Base-by-base conservation (phyloP, 1,139 yeast genomes). In the Suhomyces wounanorum region DNA sequence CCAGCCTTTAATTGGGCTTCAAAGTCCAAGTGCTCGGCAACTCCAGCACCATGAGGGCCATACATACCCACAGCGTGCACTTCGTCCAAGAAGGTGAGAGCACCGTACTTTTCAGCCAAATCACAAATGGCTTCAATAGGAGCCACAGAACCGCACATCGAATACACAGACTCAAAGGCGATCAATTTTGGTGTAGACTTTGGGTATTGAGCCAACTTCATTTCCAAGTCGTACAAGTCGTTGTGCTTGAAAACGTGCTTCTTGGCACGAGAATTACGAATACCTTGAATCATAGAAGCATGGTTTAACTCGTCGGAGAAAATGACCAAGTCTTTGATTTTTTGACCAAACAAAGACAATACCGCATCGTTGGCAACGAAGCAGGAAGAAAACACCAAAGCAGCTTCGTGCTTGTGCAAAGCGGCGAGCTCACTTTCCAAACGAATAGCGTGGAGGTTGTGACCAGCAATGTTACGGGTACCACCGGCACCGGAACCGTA, bases 401-500 rank as follows among this genome's bases (percentile, higher is more conserved):
- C 97, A 38, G 95, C 97, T 61, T 90, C 97, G 68, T 92, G 96
- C 69, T 89, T 88, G 75, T 94, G 99, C 63, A 94, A 81, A 41
- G 90, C 85, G 14, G 99, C 98, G 49, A 91, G 68, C 61, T 90
- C 92, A 17, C 87, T 77, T 71, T 94, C 99, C 65, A 94, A 81
- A 59, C 79, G 81, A 65, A 94, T 83, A 23, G 98, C 96, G 63
- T 89, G 95, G 54, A 76, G 72, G 72, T 94, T 95, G 71, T 95
- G 99, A 52, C 99, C 99, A 1, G 99, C 99, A 67, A 94, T 94
- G 73, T 94, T 94, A 67, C 99, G 83, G 49, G 99, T 94, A 60
- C 99, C 99, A 63, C 99, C 99, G 14, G 99, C 96, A 62, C 99
- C 99, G 13, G 96, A 87, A 60, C 99, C 99, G 68, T 94, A 94